phyloP scores from a whole-genome alignment of 495 filamentous ascomycete species.

The Hypomontagnella monticulosa region DNA sequence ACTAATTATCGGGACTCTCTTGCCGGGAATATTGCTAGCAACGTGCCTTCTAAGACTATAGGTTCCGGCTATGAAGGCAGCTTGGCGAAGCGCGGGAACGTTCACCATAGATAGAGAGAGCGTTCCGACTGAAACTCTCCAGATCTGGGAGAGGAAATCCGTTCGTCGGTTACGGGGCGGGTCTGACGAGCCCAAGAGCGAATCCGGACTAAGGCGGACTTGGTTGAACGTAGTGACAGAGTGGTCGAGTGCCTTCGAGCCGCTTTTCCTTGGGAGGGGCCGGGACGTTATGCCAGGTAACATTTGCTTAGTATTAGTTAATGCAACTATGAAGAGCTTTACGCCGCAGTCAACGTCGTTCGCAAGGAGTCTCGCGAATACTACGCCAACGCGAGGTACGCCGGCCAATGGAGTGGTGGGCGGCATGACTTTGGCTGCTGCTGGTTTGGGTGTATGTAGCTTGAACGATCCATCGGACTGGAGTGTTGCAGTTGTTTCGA shows the following conservation, averaged over 20 bases:
- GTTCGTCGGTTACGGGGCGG: slow-evolving; percentile 31
- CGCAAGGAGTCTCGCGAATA: slow-evolving; percentile 50
- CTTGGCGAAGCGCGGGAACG: slow-evolving; percentile 41
- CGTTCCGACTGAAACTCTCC: slow-evolving; percentile 45
- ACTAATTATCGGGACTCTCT: slow-evolving; percentile 44
- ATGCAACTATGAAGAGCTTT: slow-evolving; percentile 47
- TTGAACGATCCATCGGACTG: slow-evolving; percentile 48
- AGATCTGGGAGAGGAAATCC: slow-evolving; percentile 45
- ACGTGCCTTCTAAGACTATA: slow-evolving; percentile 49
- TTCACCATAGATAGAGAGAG: slow-evolving; percentile 39
- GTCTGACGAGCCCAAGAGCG: slow-evolving; percentile 44
- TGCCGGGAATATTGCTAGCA: slow-evolving; percentile 11
- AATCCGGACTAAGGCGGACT: slow-evolving; percentile 43
- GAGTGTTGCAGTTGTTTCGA: slow-evolving; percentile 52
- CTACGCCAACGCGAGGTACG: slow-evolving; percentile 44
- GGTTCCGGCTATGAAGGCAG: slow-evolving; percentile 43
- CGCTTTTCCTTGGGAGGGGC: slow-evolving; percentile 43
- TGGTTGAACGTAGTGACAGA: slow-evolving; percentile 49
- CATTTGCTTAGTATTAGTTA: slow-evolving; percentile 47
- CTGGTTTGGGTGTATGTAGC: slow-evolving; percentile 43
- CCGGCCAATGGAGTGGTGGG: slow-evolving; percentile 45
- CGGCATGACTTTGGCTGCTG: slow-evolving; percentile 51
- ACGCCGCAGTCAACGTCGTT: slow-evolving; percentile 45
- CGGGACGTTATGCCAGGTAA: slow-evolving; percentile 45
- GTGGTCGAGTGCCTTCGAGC: slow-evolving; percentile 49